Evolutionary conservation across 2,329 filamentous ascomycete genomes (phyloP).

Genomic region (Fusarium citri): DNA sequence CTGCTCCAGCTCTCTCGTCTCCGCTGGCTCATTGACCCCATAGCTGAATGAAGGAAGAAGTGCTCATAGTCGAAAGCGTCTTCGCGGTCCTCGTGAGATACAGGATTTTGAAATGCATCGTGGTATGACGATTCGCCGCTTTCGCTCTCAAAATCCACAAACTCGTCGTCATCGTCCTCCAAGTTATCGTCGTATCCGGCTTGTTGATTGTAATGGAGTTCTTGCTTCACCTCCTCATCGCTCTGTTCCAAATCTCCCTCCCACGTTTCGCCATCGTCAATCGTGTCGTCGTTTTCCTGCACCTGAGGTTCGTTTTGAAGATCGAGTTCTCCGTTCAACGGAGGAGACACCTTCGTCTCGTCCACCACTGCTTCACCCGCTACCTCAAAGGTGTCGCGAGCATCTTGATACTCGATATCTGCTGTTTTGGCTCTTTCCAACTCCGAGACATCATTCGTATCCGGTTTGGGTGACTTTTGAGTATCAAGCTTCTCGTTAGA

Average conservation of each 20-base stretch:
- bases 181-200: slow-evolving; percentile 36
- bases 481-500: slow-evolving; percentile 23
- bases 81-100: slow-evolving; percentile 90
- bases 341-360: slow-evolving; percentile 1
- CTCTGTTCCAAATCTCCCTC: slow-evolving; percentile 21
- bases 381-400: not conserved
- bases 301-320: slow-evolving; percentile 23
- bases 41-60: slow-evolving; percentile 92
- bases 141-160: slow-evolving; percentile 65
- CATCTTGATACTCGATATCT: slow-evolving; percentile 22
- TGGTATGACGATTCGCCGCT: slow-evolving; percentile 73
- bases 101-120: slow-evolving; percentile 67
- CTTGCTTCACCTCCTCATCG: slow-evolving; percentile 23
- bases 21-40: slow-evolving; percentile 76
- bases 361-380: not conserved
- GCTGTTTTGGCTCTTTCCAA: slow-evolving; percentile 17
- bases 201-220: slow-evolving; percentile 42
- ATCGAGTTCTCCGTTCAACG: slow-evolving; percentile 16
- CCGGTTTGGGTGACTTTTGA: slow-evolving; percentile 2
- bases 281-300: slow-evolving; percentile 47
- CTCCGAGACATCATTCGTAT: slow-evolving; percentile 7
- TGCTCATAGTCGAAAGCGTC: slow-evolving; percentile 98
- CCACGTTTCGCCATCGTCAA: slow-evolving; percentile 46
- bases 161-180: slow-evolving; percentile 49
- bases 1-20: slow-evolving; percentile 61